Base-by-base conservation (phyloP, 352 stramenopile species). In the Phytophthora idaei region DNA sequence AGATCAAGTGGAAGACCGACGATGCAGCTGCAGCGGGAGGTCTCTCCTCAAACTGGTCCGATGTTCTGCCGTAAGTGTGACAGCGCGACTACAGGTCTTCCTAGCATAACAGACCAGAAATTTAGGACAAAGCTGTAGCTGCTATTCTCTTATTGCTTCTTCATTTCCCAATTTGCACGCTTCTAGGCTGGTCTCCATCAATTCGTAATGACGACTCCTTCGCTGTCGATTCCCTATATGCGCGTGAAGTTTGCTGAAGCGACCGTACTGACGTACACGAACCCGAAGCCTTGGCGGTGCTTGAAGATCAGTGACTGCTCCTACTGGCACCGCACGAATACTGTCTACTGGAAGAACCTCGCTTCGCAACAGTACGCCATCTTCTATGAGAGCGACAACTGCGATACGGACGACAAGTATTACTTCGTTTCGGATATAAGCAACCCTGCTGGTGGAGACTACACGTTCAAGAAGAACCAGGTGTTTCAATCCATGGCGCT, bases 351-450 rank as follows among this genome's bases (percentile, higher is more conserved):
- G 61, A 57, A 39, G 10, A 57, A 57, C 28, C 52, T 68, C 36
- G 29, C 44, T 2, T 29, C 32, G 6, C 57, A 63, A 3, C 45
- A 62, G 5, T 57, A 57, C 34, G 53, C 9, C 27, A 37, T 34
- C 44, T 63, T 57, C 17, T 68, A 63, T n/a, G 53, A 57, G 39
- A 63, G 46, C 14, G 36, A 63, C 10, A 63, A 57, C 15, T 68
- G 61, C 53, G 31, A 41, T 2, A 32, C 61, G 0, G 28, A 44
- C 1, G 32, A 3, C 3, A n/a, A 47, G 1, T 68, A 34, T 31
- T 21, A 48, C 53, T 68, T 53, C 53, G 46, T 57, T 29, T 57
- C 61, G 44, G 46, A 62, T 10, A 17, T 54, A 2, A 48, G 48
- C 9, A 29, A 52, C 32, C 50, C 41, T n/a, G 34, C 32, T 29